These are phyloP conservation scores for Parsonsia alboflavescens DNA, from an alignment of 257 asterid species.

Conservation along the genomic window DNA sequence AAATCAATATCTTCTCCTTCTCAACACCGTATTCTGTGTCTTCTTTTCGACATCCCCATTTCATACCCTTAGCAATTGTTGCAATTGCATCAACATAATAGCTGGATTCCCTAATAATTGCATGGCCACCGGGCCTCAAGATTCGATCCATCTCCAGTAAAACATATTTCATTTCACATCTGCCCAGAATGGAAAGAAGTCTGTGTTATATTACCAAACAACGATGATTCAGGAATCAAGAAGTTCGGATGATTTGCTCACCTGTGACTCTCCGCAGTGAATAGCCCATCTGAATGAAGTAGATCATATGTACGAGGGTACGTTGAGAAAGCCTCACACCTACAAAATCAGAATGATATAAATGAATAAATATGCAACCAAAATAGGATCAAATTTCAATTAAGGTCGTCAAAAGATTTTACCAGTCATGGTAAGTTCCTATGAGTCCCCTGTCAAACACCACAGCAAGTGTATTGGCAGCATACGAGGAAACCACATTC, in stretches of 20 bases:
- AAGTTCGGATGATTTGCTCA: conserved; percentile 6
- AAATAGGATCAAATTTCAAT: neutral
- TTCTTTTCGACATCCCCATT: conserved; percentile 86
- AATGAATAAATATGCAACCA: neutral
- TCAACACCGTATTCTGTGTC: conserved; percentile 62
- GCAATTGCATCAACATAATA: conserved; percentile 60
- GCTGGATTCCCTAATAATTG: conserved; percentile 75
- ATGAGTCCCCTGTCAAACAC: conserved; percentile 94
- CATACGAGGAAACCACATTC: conserved; percentile 83
- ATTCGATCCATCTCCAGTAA: conserved; percentile 94
- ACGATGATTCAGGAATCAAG: neutral
- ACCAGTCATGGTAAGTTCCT: conserved; percentile 96
- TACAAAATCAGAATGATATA: conserved; percentile 7
- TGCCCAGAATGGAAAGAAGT: conserved; percentile 22
- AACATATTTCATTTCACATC: conserved; percentile 93
- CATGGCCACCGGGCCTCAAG: conserved; percentile 83
- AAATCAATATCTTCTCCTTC: conserved; percentile 71
- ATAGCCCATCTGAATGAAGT: conserved; percentile 80
- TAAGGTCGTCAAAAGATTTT: conserved; percentile 5
- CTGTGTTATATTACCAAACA: neutral
- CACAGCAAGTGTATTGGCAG: conserved; percentile 77
- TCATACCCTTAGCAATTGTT: conserved; percentile 75
- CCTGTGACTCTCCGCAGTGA: conserved; percentile 92
- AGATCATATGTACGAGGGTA: conserved; percentile 96
- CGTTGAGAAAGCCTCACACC: conserved; percentile 99